Percentiles rank a stretch among this genome's conserved stretches.
Evolutionary conservation across 192 early-diverging fungal genomes (phyloP).

Genomic region (Podila horticola): DNA sequence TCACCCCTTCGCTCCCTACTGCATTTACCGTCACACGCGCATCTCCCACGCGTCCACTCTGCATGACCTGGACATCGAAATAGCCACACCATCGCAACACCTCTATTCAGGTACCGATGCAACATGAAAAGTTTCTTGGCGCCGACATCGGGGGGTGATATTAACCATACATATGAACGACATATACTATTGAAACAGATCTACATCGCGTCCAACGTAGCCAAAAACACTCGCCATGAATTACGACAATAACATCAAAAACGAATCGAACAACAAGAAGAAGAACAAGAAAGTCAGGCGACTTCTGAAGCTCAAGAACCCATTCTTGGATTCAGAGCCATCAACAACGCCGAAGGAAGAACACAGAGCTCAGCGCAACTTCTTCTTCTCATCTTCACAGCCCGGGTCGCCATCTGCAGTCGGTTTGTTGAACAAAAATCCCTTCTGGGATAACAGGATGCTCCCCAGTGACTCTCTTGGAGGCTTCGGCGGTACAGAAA

Average conservation of each 20-base stretch:
- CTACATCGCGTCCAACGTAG: no score
- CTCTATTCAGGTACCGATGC: no score
- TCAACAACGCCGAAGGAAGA: not conserved
- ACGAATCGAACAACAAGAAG: not conserved
- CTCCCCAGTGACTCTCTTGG: not conserved
- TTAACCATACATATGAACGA: no score
- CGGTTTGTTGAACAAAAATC: not conserved
- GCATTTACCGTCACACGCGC: not conserved
- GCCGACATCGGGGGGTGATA: no score
- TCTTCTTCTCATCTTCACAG: no score
- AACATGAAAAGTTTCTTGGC: no score
- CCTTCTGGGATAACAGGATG: conserved; percentile 1
- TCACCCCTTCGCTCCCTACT: no score
- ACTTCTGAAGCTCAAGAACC: not conserved
- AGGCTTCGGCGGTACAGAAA: not conserved
- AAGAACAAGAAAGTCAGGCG: conserved; percentile 3
- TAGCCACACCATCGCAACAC: no score
- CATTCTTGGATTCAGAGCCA: not conserved
- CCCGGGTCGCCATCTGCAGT: no score
- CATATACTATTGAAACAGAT: no score
- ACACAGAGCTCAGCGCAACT: not conserved
- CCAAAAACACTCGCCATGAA: not conserved
- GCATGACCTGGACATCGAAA: no score
- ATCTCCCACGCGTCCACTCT: not conserved
- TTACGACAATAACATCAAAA: not conserved